A percentile compares a stretch with the other conserved stretches of the same genome.
These are phyloP conservation scores for Trichophyton equinum DNA, from an alignment of 2,329 filamentous ascomycete genomes.

Conservation along the genomic window DNA sequence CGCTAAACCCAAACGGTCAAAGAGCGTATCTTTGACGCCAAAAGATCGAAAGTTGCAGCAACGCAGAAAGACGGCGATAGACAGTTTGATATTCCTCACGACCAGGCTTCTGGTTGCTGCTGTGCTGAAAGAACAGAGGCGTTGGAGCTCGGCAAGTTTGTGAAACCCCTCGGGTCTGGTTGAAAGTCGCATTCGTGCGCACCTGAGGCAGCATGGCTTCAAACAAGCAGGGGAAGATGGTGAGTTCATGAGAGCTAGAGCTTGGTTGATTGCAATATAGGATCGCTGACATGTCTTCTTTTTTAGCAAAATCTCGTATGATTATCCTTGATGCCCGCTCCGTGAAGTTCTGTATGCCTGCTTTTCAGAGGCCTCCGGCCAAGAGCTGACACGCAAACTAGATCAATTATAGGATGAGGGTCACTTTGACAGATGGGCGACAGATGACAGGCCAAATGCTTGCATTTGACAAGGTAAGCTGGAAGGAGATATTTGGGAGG, in stretches of 20 bases:
- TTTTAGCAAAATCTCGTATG: conserved; percentile 54
- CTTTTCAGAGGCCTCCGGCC: not conserved
- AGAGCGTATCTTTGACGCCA: not conserved
- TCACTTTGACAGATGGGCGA: conserved; percentile 86
- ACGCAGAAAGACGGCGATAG: not conserved
- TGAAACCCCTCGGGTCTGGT: not conserved
- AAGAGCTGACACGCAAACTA: conserved; percentile 29
- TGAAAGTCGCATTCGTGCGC: conserved; percentile 35
- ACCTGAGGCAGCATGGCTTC: conserved; percentile 45
- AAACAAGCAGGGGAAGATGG: conserved; percentile 99
- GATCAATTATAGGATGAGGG: conserved; percentile 99
- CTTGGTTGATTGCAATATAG: conserved; percentile 32
- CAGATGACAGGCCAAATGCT: conserved; percentile 98
- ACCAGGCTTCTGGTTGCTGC: not conserved
- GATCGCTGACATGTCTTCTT: conserved; percentile 43
- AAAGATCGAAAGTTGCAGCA: not conserved
- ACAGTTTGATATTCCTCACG: not conserved
- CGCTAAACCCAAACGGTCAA: not conserved
- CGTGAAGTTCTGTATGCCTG: not conserved
- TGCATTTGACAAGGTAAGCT: conserved; percentile 81
- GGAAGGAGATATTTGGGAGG: not conserved
- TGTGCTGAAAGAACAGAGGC: not conserved
- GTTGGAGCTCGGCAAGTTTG: not conserved
- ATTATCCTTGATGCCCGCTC: not conserved
- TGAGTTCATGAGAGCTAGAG: conserved; percentile 41